Percentiles rank a stretch among this genome's conserved stretches.
Evolutionary conservation across 2,329 filamentous ascomycete species (phyloP).

Genomic region (Coleophoma crateriformis): DNA sequence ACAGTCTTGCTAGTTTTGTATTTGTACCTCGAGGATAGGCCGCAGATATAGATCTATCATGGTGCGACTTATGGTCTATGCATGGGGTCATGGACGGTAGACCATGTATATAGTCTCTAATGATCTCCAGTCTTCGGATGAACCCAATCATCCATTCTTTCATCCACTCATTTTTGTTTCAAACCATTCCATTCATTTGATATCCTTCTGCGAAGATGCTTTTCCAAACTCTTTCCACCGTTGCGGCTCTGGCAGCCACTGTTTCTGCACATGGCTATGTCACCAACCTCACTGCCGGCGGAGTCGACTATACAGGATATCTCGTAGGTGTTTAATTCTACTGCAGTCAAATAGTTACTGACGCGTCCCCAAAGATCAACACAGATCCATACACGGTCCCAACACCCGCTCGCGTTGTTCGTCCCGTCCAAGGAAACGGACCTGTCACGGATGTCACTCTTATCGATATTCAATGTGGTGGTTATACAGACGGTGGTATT

Average conservation of each 20-base stretch:
- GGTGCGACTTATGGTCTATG: too few relatives aligned
- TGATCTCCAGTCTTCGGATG: too few relatives aligned
- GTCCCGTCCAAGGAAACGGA: constrained; percentile 51
- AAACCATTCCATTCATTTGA: too few relatives aligned
- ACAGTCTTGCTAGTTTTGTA: too few relatives aligned
- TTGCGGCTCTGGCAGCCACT: constrained; percentile 24
- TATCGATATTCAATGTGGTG: constrained; percentile 51
- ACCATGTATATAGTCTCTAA: too few relatives aligned
- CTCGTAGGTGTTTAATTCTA: constrained; percentile 17
- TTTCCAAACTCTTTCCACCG: constrained; percentile 8
- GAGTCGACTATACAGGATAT: constrained; percentile 24
- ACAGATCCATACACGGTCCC: constrained; percentile 35
- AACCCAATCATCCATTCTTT: too few relatives aligned
- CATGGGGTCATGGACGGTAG: too few relatives aligned
- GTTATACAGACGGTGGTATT: constrained; percentile 41
- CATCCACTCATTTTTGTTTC: too few relatives aligned
- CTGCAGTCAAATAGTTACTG: constrained; percentile 4
- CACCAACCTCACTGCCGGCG: constrained; percentile 37
- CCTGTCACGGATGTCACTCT: constrained; percentile 47
- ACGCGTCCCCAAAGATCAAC: constrained; percentile 30
- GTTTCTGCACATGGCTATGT: constrained; percentile 43
- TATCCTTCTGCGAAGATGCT: not conserved
- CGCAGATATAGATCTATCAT: too few relatives aligned
- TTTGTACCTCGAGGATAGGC: too few relatives aligned
- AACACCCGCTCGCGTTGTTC: constrained; percentile 46